These are phyloP conservation scores for Quercus tomentella DNA, from an alignment of 331 rosid genomes.

Conservation along the genomic window DNA sequence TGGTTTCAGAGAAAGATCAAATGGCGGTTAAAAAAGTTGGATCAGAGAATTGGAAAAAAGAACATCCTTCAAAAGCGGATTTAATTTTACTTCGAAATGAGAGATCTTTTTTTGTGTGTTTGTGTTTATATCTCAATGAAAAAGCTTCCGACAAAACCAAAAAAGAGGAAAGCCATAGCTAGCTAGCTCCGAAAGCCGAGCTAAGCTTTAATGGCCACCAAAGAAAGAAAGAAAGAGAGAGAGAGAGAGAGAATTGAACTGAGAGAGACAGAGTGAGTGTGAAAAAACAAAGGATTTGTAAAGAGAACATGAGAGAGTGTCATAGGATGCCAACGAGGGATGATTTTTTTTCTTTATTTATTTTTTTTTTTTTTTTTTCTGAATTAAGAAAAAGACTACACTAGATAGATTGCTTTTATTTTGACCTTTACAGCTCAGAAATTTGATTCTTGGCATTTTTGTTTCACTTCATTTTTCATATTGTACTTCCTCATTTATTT, in stretches of 20 bases:
- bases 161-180: slow-evolving; percentile 12
- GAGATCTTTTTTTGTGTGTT: background rate
- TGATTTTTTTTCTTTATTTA: no score
- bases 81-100: slow-evolving; percentile 10
- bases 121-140: slow-evolving; percentile 22
- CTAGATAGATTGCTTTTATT: no score
- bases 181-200: slow-evolving; percentile 26
- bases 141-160: slow-evolving; percentile 25
- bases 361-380: no score
- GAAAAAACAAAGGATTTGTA: slow-evolving; percentile 15
- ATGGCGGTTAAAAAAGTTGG: slow-evolving; percentile 21
- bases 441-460: no score
- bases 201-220: slow-evolving; percentile 27
- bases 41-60: slow-evolving; percentile 12
- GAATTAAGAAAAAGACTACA: no score
- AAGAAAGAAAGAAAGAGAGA: background rate
- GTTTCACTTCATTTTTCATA: no score
- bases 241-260: background rate
- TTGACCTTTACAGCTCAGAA: no score
- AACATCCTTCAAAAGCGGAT: background rate
- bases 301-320: background rate
- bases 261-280: slow-evolving; percentile 17
- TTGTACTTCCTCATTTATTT: no score
- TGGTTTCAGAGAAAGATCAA: slow-evolving; percentile 21
- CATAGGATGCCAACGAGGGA: slow-evolving; percentile 42